These are phyloP conservation scores for Dictyostelium brefeldianum DNA, from an alignment of 78 protist genomes.

Conservation along the genomic window DNA sequence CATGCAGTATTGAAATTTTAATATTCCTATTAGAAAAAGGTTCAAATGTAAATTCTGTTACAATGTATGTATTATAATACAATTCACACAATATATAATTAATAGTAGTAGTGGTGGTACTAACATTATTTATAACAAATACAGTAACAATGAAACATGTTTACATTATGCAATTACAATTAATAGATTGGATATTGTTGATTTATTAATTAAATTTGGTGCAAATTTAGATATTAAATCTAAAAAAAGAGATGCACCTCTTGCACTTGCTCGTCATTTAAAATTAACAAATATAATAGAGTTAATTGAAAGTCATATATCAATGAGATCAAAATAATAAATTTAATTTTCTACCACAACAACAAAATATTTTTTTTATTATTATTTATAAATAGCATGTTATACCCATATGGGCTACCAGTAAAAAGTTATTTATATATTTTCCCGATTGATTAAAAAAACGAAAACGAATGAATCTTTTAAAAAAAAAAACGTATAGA, in stretches of 20 bases:
- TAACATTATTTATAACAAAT: too few relatives aligned
- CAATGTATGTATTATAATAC: neutral
- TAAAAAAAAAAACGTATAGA: too few relatives aligned
- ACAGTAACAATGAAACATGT: slow-evolving; percentile 22
- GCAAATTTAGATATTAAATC: slow-evolving; percentile 29
- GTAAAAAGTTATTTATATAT: too few relatives aligned
- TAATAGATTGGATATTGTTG: neutral
- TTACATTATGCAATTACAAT: slow-evolving; percentile 72
- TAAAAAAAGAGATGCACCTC: slow-evolving; percentile 61
- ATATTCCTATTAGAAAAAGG: slow-evolving; percentile 46
- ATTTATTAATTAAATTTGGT: slow-evolving; percentile 13
- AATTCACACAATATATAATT: too few relatives aligned
- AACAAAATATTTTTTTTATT: too few relatives aligned
- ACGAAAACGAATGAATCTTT: too few relatives aligned
- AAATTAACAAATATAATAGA: neutral
- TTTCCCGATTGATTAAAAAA: too few relatives aligned
- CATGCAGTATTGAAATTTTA: slow-evolving; percentile 15
- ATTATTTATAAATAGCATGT: too few relatives aligned
- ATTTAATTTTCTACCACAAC: too few relatives aligned
- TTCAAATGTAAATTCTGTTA: slow-evolving; percentile 35
- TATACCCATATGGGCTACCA: too few relatives aligned
- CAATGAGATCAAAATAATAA: slow-evolving; percentile 6
- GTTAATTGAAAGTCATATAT: neutral
- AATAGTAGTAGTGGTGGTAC: too few relatives aligned
- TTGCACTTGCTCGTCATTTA: slow-evolving; percentile 7